A percentile compares a stretch with the other conserved stretches of the same genome.
Evolutionary conservation across 176 grass and related monocot genomes (phyloP).

Genomic region (Phyllostachys edulis): DNA sequence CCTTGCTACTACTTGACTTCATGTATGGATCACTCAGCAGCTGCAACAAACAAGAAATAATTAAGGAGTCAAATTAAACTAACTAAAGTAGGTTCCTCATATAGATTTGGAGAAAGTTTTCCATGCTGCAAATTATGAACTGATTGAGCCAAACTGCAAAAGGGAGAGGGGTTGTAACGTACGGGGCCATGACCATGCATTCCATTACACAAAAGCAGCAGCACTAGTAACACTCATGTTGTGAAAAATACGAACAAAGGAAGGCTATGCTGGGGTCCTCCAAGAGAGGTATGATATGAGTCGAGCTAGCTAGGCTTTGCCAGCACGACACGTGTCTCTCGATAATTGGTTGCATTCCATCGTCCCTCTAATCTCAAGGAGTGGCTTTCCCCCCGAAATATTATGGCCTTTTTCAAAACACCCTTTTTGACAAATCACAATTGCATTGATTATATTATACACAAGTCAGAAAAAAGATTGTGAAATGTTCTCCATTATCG

Average conservation of each 20-base stretch:
- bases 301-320: neutral
- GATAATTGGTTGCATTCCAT: slow-evolving; percentile 20
- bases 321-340: neutral
- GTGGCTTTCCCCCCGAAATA: neutral
- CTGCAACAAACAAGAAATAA: slow-evolving; percentile 42
- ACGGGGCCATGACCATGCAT: slow-evolving; percentile 49
- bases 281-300: neutral
- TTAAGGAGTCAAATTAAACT: slow-evolving; percentile 9
- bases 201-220: slow-evolving; percentile 64
- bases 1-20: slow-evolving; percentile 70
- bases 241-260: slow-evolving; percentile 49
- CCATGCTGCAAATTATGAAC: slow-evolving; percentile 19
- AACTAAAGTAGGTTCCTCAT: neutral
- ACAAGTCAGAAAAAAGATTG: neutral
- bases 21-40: slow-evolving; percentile 90
- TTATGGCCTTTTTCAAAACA: neutral
- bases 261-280: neutral
- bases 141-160: no score
- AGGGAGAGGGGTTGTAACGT: neutral
- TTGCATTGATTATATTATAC: slow-evolving; percentile 25
- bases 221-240: slow-evolving; percentile 40
- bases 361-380: neutral
- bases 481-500: neutral
- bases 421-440: slow-evolving; percentile 26
- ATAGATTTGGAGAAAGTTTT: slow-evolving; percentile 23